phyloP scores from a whole-genome alignment of 441 rosid genomes.

The Hura crepitans region DNA sequence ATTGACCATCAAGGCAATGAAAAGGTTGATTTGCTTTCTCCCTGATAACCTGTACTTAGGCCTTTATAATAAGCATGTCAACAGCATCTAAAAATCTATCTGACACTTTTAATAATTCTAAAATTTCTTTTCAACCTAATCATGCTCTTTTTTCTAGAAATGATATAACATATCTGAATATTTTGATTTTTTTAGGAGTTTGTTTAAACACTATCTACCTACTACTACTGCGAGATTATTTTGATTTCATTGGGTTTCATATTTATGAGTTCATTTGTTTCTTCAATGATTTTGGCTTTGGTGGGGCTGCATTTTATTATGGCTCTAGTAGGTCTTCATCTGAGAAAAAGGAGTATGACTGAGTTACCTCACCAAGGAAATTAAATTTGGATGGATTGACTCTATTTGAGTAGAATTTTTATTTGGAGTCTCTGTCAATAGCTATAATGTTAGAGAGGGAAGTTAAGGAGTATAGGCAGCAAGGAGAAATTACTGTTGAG shows the following conservation, averaged over 20 bases:
- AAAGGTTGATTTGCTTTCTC: slow-evolving; percentile 91
- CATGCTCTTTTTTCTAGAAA: slow-evolving; percentile 98
- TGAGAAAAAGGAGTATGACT: too few relatives aligned
- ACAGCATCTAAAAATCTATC: slow-evolving; percentile 82
- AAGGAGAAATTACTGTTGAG: slow-evolving; percentile 78
- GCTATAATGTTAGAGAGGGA: too few relatives aligned
- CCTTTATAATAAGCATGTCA: slow-evolving; percentile 77
- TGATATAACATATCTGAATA: slow-evolving; percentile 92
- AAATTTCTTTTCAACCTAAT: slow-evolving; percentile 98
- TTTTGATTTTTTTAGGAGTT: slow-evolving; percentile 81
- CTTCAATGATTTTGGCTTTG: too few relatives aligned
- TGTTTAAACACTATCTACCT: slow-evolving; percentile 33
- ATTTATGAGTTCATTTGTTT: too few relatives aligned
- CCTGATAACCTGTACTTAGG: slow-evolving; percentile 97
- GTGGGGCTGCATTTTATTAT: too few relatives aligned
- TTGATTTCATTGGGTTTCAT: too few relatives aligned
- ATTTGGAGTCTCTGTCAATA: too few relatives aligned
- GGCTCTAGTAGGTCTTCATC: too few relatives aligned
- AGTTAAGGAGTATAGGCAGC: not conserved
- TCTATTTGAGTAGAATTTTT: too few relatives aligned
- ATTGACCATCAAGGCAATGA: slow-evolving; percentile 87
- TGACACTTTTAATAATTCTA: slow-evolving; percentile 72
- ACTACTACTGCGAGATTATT: too few relatives aligned
- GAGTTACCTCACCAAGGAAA: too few relatives aligned
- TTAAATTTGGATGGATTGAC: too few relatives aligned